phyloP scores from a whole-genome alignment of 1,284 basidiomycete genomes.

The Inonotus hispidus region DNA sequence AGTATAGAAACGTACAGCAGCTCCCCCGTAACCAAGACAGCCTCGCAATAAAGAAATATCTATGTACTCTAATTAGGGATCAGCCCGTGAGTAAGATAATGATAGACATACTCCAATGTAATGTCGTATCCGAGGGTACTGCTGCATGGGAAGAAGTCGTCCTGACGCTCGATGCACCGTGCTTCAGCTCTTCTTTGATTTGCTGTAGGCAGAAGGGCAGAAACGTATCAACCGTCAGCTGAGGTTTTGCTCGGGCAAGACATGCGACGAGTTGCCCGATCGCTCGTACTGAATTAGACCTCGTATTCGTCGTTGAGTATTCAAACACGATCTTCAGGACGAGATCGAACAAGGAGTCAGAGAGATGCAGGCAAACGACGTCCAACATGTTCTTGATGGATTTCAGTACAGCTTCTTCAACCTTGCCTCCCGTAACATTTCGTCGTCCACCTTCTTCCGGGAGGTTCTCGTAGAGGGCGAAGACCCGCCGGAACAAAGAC shows the following conservation, averaged over 20 bases:
- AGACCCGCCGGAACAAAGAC: conserved; percentile 80
- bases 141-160: conserved; percentile 85
- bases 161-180: conserved; percentile 88
- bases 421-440: conserved; percentile 80
- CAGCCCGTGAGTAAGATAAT: background rate
- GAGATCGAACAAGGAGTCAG: conserved; percentile 82
- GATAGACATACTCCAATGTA: conserved; percentile 83
- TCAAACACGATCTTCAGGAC: conserved; percentile 83
- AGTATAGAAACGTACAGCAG: conserved; percentile 40
- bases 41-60: conserved; percentile 77
- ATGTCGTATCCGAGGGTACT: conserved; percentile 82
- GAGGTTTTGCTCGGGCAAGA: conserved; percentile 76
- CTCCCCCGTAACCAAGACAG: conserved; percentile 69
- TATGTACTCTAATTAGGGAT: conserved; percentile 27
- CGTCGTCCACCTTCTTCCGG: conserved; percentile 88
- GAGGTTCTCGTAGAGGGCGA: conserved; percentile 87
- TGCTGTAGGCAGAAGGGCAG: conserved; percentile 77
- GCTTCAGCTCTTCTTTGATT: conserved; percentile 81
- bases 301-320: conserved; percentile 82
- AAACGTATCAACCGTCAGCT: conserved; percentile 76
- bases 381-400: conserved; percentile 82
- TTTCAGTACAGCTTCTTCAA: conserved; percentile 80
- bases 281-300: conserved; percentile 85
- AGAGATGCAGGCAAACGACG: conserved; percentile 83
- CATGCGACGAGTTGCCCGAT: conserved; percentile 88